These are phyloP conservation scores for Coemansia sp. DNA, from an alignment of 192 early-diverging fungal species.

Conservation along the genomic window DNA sequence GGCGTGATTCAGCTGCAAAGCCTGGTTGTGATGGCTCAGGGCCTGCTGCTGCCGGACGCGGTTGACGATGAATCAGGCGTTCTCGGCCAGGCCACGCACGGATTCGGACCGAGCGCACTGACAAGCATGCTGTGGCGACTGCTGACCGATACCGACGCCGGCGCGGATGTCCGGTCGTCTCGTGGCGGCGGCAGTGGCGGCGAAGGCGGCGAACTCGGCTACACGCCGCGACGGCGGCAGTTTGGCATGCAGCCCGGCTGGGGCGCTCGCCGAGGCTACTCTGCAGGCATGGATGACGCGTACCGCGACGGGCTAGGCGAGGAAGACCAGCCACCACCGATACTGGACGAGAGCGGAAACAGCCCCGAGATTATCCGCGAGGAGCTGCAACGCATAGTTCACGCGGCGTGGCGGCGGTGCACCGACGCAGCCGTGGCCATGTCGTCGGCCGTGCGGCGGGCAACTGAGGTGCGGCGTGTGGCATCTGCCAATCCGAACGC, in stretches of 20 bases:
- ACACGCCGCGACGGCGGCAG: constrained; percentile 29
- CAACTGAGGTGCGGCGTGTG: constrained; percentile 26
- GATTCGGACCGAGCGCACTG: constrained; percentile 24
- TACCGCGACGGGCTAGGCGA: background rate
- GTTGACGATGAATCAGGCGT: constrained; percentile 16
- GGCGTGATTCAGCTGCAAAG: constrained; percentile 44
- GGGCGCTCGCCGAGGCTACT: constrained; percentile 12
- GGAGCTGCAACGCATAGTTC: constrained; percentile 47
- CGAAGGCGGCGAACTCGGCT: constrained; percentile 6
- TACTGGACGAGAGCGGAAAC: constrained; percentile 43
- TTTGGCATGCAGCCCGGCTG: constrained; percentile 20
- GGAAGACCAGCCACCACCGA: constrained; percentile 11
- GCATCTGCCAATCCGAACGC: constrained; percentile 29
- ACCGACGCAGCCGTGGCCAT: constrained; percentile 45
- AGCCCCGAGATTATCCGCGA: constrained; percentile 44
- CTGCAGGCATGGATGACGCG: constrained; percentile 4
- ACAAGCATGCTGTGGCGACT: constrained; percentile 34
- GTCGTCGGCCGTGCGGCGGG: constrained; percentile 37
- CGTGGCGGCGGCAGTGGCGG: background rate
- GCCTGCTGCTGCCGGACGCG: constrained; percentile 33
- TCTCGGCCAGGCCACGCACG: background rate
- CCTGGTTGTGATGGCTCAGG: constrained; percentile 36
- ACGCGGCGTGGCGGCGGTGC: constrained; percentile 46
- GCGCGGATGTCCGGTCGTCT: background rate
- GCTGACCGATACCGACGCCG: constrained; percentile 21